Evolutionary conservation across 208 protist genomes (phyloP).

Genomic region (Leishmania tarentolae): DNA sequence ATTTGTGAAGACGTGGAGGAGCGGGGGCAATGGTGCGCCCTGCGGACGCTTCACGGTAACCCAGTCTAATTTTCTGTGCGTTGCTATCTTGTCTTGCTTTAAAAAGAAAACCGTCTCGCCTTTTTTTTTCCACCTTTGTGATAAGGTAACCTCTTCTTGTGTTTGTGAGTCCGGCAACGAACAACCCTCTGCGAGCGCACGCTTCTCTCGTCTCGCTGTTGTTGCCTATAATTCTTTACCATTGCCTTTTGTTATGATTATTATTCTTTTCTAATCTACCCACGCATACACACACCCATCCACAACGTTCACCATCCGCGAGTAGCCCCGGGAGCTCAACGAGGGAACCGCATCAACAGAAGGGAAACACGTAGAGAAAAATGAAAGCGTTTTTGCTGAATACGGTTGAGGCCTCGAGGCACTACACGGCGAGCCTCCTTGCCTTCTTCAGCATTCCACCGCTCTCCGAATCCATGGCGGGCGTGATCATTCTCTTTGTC

Average conservation of each 20-base stretch:
- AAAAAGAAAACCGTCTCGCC: neutral
- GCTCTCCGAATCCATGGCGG: conserved; percentile 49
- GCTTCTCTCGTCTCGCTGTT: neutral
- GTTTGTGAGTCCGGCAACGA: neutral
- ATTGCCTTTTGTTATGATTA: neutral
- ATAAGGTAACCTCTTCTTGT: neutral
- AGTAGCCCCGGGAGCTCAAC: neutral
- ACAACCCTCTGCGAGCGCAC: neutral
- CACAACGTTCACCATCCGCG: neutral
- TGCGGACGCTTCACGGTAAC: too few relatives aligned
- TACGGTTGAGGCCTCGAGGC: conserved; percentile 4
- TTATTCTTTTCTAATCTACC: too few relatives aligned
- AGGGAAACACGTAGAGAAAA: neutral
- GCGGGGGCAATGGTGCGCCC: too few relatives aligned
- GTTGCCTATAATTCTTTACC: neutral
- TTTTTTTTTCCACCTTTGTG: neutral
- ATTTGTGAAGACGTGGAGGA: neutral
- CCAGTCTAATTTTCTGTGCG: too few relatives aligned
- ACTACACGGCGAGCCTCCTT: conserved; percentile 19
- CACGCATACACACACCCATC: neutral
- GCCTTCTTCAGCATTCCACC: conserved; percentile 31
- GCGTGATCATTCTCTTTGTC: conserved; percentile 67
- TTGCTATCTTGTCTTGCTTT: neutral
- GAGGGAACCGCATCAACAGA: neutral
- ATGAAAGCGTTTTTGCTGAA: neutral